Base-by-base conservation (phyloP, 306 rosid genomes). In the Casuarina equisetifolia region DNA sequence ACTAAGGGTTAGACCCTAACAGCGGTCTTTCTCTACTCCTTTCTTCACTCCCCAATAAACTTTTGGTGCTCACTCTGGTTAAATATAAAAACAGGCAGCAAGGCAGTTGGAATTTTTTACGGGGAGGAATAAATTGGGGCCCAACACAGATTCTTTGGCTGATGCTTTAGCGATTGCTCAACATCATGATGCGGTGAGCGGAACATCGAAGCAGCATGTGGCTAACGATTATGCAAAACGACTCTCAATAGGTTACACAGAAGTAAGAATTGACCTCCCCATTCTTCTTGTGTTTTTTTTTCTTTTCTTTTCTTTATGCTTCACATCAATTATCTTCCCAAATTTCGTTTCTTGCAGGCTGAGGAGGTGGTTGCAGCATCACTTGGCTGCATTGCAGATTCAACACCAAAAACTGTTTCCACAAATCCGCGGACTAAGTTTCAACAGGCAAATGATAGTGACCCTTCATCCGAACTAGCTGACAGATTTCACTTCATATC, bases 101-200 rank as follows among this genome's bases (percentile, higher is more conserved):
- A 88, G 97, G 62, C 97, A 93, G 57, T 81, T 93, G 74, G 97
- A 93, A 78, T 93, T 83, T 82, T 87, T 88, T 20, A 83, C 78
- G 61, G 97, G 98, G 64, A 87, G 80, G 84, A 87, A 78, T 54
- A 76, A 77, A 76, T 75, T 74, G 12, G 93, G 92, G 75, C 96
- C 93, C 15, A 90, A 84, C 57, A 89, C 93, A n/a, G 90, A 93
- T 71, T 78, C 78, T 68, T 70, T 93, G 75, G 98, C 90, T 25
- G 98, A 93, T 77, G 96, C 97, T 82, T 87, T 93, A 84, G 97
- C 96, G 64, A 78, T 88, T 86, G 96, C 80, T 82, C 98, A 93
- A 80, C 98, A 93, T 82, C 98, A 91, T 74, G 98, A 93, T 38
- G 98, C 91, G n/a, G 88, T 93, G 63, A 39, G 88, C 58, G 98